Evolutionary conservation across 768 basidiomycete species (phyloP).

Genomic region (Suillus fuscotomentosus): DNA sequence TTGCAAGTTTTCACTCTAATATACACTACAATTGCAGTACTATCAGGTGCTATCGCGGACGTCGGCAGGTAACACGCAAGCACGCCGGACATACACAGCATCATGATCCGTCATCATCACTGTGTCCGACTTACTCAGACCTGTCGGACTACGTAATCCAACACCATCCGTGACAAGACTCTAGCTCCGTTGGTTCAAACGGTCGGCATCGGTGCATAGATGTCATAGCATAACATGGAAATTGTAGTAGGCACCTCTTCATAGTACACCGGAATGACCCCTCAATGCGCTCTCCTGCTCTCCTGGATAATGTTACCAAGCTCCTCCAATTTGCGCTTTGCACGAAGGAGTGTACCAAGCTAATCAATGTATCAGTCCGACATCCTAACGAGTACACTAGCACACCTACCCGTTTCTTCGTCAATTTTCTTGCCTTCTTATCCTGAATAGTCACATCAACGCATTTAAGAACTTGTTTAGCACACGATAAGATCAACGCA

Average conservation of each 20-base stretch:
- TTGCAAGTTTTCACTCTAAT: background rate
- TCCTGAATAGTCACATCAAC: slow-evolving; percentile 50
- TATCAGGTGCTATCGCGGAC: background rate
- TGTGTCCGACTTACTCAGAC: background rate
- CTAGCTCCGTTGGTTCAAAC: background rate
- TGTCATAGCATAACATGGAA: slow-evolving; percentile 12
- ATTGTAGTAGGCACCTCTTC: background rate
- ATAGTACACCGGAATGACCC: background rate
- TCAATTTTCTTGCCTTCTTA: slow-evolving; percentile 99
- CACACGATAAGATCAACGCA: slow-evolving; percentile 35
- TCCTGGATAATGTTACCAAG: slow-evolving; percentile 89
- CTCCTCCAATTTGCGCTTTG: slow-evolving; percentile 99
- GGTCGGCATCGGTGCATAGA: slow-evolving; percentile 3
- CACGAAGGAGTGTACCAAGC: slow-evolving; percentile 97
- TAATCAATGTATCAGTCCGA: slow-evolving; percentile 26
- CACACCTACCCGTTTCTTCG: slow-evolving; percentile 94
- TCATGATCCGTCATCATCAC: background rate
- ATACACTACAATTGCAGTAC: background rate
- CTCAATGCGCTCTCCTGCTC: slow-evolving; percentile 73
- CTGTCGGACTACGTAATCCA: background rate
- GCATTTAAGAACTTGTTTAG: slow-evolving; percentile 2
- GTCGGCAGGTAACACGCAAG: background rate
- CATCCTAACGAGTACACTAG: background rate
- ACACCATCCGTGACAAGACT: background rate
- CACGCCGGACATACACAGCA: too few relatives aligned